Percentiles rank a stretch among this genome's conserved stretches.
phyloP scores from a whole-genome alignment of 2,329 filamentous ascomycete genomes.

The Fusarium sp. region DNA sequence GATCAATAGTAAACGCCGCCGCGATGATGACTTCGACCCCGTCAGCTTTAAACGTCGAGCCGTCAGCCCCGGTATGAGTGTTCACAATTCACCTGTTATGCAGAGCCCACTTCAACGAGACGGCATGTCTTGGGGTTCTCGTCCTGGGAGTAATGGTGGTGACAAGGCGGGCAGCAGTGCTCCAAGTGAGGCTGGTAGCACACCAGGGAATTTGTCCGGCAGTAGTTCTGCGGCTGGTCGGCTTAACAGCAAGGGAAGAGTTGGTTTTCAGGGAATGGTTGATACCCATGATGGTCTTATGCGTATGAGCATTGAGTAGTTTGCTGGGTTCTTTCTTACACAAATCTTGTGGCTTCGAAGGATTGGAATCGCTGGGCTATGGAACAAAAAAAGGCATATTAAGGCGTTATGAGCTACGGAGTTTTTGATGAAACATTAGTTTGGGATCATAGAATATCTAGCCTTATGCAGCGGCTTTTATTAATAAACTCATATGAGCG shows the following conservation, averaged over 20 bases:
- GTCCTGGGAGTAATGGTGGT: conserved; percentile 72
- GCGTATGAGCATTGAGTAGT: conserved; percentile 94
- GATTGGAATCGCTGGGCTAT: conserved; percentile 5
- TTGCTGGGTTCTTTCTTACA: not conserved
- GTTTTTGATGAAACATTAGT: conserved; percentile 20
- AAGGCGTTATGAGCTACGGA: conserved; percentile 39
- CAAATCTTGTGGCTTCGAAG: conserved; percentile 1
- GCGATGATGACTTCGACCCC: conserved; percentile 92
- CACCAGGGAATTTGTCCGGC: conserved; percentile 46
- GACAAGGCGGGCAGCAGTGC: conserved; percentile 65
- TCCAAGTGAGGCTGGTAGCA: conserved; percentile 63
- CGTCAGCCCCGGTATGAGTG: conserved; percentile 90
- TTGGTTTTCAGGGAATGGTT: conserved; percentile 92
- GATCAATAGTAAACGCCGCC: conserved; percentile 83
- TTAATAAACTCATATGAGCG: conserved; percentile 31
- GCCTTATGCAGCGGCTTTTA: conserved; percentile 26
- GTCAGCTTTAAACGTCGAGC: conserved; percentile 90
- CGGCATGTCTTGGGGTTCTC: conserved; percentile 76
- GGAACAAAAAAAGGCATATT: conserved; percentile 33
- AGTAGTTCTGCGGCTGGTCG: conserved; percentile 57
- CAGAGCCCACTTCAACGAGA: conserved; percentile 86
- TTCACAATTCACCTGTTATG: conserved; percentile 88
- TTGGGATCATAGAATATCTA: conserved; percentile 21
- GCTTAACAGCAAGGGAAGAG: conserved; percentile 67
- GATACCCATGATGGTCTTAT: conserved; percentile 96